Evolutionary conservation across 148 eudicot genomes (phyloP).

Genomic region (Chenopodium berlandieri): DNA sequence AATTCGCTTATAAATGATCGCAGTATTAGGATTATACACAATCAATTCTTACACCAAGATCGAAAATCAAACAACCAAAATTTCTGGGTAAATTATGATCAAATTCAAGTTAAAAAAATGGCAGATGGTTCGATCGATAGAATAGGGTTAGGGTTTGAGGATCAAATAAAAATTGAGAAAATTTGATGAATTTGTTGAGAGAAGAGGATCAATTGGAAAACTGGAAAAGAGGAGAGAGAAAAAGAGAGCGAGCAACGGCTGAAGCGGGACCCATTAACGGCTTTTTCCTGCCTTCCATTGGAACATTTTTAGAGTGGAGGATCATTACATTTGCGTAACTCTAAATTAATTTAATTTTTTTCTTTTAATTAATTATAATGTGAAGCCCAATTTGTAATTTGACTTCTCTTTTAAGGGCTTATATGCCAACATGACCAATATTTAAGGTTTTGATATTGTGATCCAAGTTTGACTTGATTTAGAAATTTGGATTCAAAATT

Average conservation of each 20-base stretch:
- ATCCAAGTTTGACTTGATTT: no score
- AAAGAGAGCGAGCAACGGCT: constrained; percentile 19
- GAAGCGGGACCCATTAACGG: constrained; percentile 27
- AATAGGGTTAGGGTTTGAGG: constrained; percentile 24
- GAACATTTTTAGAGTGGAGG: not conserved
- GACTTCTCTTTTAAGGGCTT: no score
- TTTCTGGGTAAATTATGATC: not conserved
- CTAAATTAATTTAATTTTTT: no score
- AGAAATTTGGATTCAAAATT: no score
- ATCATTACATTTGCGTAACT: not conserved
- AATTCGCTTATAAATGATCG: not conserved
- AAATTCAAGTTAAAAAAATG: not conserved
- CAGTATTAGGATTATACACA: not conserved
- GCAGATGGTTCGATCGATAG: not conserved
- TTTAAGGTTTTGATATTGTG: no score
- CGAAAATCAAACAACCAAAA: not conserved
- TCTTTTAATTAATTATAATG: no score
- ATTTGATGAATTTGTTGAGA: not conserved
- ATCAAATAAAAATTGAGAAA: not conserved
- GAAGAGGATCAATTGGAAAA: not conserved
- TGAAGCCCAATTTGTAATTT: no score
- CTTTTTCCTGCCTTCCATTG: constrained; percentile 10
- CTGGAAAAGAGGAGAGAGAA: not conserved
- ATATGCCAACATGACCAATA: no score
- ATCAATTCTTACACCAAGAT: constrained; percentile 1